Percentiles rank a stretch among this genome's conserved stretches.
Evolutionary conservation across 768 basidiomycete genomes (phyloP).

Genomic region (Tubosaeta brunneosetosa): DNA sequence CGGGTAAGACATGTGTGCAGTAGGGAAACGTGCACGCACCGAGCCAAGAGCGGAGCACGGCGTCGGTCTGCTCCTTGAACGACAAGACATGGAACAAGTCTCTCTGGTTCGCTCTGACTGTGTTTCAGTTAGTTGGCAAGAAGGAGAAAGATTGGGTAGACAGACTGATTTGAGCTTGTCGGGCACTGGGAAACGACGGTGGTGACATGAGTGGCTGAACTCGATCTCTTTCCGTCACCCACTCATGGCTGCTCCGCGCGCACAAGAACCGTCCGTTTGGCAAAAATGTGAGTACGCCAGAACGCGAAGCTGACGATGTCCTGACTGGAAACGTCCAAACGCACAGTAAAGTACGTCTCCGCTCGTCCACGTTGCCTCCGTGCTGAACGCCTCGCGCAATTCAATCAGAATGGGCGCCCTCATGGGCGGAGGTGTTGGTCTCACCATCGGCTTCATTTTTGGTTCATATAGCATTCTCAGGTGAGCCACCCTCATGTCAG

Average conservation of each 20-base stretch:
- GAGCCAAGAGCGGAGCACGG: slow-evolving; percentile 69
- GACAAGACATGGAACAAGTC: slow-evolving; percentile 74
- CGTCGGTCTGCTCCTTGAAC: slow-evolving; percentile 71
- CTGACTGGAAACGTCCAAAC: slow-evolving; percentile 9
- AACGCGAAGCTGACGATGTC: not conserved
- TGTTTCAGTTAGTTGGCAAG: slow-evolving; percentile 8
- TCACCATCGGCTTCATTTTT: slow-evolving; percentile 97
- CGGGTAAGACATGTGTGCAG: slow-evolving; percentile 10
- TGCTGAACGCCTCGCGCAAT: slow-evolving; percentile 5
- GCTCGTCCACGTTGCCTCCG: not conserved
- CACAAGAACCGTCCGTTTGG: slow-evolving; percentile 61
- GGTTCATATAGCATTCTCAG: slow-evolving; percentile 89
- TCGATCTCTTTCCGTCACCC: slow-evolving; percentile 8
- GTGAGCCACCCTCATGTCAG: slow-evolving; percentile 40
- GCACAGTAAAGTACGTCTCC: slow-evolving; percentile 54
- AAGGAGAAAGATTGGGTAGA: slow-evolving; percentile 6
- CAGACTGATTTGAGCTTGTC: slow-evolving; percentile 86
- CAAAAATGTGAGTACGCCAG: slow-evolving; percentile 57
- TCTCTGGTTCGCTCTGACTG: slow-evolving; percentile 83
- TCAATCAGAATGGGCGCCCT: slow-evolving; percentile 80
- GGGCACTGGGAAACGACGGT: slow-evolving; percentile 64
- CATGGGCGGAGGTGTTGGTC: slow-evolving; percentile 90
- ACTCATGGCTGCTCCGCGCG: slow-evolving; percentile 31
- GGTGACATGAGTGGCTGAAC: slow-evolving; percentile 8
- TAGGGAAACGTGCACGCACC: slow-evolving; percentile 41